Evolutionary conservation across 768 basidiomycete genomes (phyloP).

Genomic region (Boletus coccyginus): DNA sequence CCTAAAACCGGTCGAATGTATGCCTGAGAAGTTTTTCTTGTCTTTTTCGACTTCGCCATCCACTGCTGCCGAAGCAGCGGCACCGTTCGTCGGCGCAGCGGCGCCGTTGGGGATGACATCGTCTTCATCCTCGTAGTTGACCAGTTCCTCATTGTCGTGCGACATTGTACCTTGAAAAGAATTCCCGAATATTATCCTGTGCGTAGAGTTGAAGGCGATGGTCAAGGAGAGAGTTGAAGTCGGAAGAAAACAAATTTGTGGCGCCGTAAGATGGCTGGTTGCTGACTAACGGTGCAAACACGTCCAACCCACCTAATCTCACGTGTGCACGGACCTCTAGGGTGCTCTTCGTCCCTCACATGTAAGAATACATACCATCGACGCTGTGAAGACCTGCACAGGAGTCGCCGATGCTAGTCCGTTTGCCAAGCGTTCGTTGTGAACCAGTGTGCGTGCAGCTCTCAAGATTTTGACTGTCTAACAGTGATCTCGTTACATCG

Average conservation of each 20-base stretch:
- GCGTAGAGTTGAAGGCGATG: slow-evolving; percentile 25
- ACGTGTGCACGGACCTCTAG: slow-evolving; percentile 30
- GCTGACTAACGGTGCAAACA: slow-evolving; percentile 26
- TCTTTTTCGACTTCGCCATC: slow-evolving; percentile 68
- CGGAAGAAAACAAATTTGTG: slow-evolving; percentile 22
- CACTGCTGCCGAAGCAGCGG: slow-evolving; percentile 43
- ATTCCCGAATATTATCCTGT: slow-evolving; percentile 25
- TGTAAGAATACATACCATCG: neutral
- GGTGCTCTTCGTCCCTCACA: neutral
- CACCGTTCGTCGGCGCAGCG: slow-evolving; percentile 46
- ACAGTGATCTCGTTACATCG: neutral
- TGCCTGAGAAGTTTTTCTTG: slow-evolving; percentile 98
- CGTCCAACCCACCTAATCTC: slow-evolving; percentile 12
- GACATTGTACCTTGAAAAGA: slow-evolving; percentile 52
- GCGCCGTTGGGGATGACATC: slow-evolving; percentile 67
- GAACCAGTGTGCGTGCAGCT: slow-evolving; percentile 1
- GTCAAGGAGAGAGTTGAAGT: slow-evolving; percentile 21
- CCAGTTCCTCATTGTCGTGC: slow-evolving; percentile 87
- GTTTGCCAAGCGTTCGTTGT: neutral
- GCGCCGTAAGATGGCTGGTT: slow-evolving; percentile 13
- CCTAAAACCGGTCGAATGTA: slow-evolving; percentile 99
- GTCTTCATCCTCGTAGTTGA: slow-evolving; percentile 93
- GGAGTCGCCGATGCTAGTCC: slow-evolving; percentile 1
- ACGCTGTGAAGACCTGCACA: neutral
- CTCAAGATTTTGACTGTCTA: neutral